Evolutionary conservation across 2,329 filamentous ascomycete genomes (phyloP).

Genomic region (Gremmenia infestans): DNA sequence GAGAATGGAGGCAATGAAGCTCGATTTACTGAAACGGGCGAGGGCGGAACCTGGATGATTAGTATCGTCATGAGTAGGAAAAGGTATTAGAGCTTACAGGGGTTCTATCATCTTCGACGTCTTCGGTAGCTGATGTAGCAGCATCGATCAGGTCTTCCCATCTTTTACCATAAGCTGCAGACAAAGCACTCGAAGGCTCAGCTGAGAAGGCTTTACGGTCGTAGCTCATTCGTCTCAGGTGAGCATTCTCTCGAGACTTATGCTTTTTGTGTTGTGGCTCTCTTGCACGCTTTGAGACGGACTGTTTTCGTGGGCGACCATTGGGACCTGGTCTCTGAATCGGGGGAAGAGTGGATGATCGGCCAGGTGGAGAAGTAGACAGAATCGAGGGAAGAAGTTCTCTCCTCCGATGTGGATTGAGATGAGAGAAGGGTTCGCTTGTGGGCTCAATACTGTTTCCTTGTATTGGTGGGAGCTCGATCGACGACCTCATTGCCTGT

Average conservation of each 20-base stretch:
- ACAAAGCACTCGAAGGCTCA: conserved; percentile 59
- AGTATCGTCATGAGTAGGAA: background rate
- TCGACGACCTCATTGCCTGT: conserved; percentile 55
- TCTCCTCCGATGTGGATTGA: conserved; percentile 56
- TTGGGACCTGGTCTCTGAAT: conserved; percentile 69
- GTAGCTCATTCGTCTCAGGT: conserved; percentile 61
- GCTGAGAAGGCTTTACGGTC: conserved; percentile 81
- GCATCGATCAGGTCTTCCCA: conserved; percentile 98
- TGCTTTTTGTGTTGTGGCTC: conserved; percentile 76
- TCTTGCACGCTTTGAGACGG: conserved; percentile 72
- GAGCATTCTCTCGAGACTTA: conserved; percentile 64
- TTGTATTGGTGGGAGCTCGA: conserved; percentile 69
- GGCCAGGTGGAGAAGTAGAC: conserved; percentile 74
- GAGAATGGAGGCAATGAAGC: conserved; percentile 57
- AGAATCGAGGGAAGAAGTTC: conserved; percentile 81
- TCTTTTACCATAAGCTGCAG: conserved; percentile 69
- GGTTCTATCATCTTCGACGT: conserved; percentile 83
- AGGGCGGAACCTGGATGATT: conserved; percentile 55
- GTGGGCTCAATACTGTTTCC: conserved; percentile 44
- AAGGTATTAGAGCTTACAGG: conserved; percentile 56
- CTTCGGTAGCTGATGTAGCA: conserved; percentile 86
- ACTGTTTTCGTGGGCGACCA: conserved; percentile 72
- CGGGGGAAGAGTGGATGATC: conserved; percentile 83
- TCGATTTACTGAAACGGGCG: conserved; percentile 58
- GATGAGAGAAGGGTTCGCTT: conserved; percentile 66